Base-by-base conservation (phyloP, 805 yeast genomes). In the Torulaspora indica region DNA sequence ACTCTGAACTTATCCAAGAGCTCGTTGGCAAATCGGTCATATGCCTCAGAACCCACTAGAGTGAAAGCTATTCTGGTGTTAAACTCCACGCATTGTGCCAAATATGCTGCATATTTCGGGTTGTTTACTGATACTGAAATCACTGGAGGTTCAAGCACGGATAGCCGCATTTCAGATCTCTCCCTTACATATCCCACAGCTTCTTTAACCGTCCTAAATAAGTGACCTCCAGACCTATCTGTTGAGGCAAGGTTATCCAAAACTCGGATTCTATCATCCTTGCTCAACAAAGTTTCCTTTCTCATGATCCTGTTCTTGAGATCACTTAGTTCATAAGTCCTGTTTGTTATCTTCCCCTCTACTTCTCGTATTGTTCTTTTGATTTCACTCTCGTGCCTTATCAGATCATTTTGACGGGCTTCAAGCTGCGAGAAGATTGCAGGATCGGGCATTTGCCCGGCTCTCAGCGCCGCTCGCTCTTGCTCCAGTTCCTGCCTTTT, bases 131-230 rank as follows among this genome's bases (percentile, higher is more conserved):
- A 70, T 17, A 91, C 71, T 0, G 84, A 72, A 22, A 88, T 68
- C 7, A 82, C 63, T 0, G 97, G 90, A 1, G 96, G 95, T 56
- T 85, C 95, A 45, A 70, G 77, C 42, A 85, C 77, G 9, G 64
- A 60, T 0, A 65, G 64, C 37, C 63, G 57, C 39, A 80, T 69
- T 5, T 53, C 53, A 8, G 54, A 74, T 13, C 63, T 68, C 34
- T 60, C 49, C 33, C 75, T 58, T 18, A 63, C 57, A 51, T 37
- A 66, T 14, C 42, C 43, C 31, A 60, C 66, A 40, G 74, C 66
- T 29, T 57, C 51, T 38, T 56, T 52, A 20, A 68, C 70, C 20
- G 59, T 61, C 17, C 60, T 48, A 31, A 67, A 57, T 20, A 67
- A 60, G 1, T 57, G 48, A 14, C 46, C 59, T 18, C 35, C 30